A percentile compares a stretch with the other conserved stretches of the same genome.
phyloP scores from a whole-genome alignment of 2,329 filamentous ascomycete genomes.

The Beauveria sp. region DNA sequence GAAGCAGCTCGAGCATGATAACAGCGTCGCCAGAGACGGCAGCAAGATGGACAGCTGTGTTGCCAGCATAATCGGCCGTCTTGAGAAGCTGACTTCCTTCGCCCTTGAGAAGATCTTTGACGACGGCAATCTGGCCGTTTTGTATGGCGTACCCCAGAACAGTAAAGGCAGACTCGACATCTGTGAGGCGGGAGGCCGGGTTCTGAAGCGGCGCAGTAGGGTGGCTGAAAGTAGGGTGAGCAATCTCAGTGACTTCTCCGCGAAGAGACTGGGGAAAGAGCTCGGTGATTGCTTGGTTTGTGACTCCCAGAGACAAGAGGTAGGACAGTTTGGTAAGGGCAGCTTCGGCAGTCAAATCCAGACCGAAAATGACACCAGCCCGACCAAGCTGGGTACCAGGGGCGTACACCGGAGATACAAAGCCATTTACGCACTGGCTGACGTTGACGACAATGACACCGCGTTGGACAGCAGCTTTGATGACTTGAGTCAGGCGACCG shows the following conservation, averaged over 20 bases:
- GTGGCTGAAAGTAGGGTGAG: constrained; percentile 67
- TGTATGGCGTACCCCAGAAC: constrained; percentile 68
- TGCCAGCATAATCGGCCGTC: constrained; percentile 72
- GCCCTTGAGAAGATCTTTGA: constrained; percentile 58
- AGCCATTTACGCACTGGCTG: constrained; percentile 76
- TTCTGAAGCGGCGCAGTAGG: constrained; percentile 48
- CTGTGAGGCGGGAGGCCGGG: constrained; percentile 35
- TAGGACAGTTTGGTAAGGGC: constrained; percentile 88
- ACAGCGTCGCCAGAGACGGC: constrained; percentile 45
- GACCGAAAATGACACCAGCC: constrained; percentile 81
- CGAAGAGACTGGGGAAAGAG: constrained; percentile 69
- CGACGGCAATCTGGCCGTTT: constrained; percentile 58
- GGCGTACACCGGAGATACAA: constrained; percentile 71
- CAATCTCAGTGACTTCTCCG: constrained; percentile 77
- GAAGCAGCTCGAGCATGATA: constrained; percentile 53
- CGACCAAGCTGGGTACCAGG: constrained; percentile 69
- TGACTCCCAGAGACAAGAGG: constrained; percentile 61
- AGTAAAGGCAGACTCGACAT: constrained; percentile 55
- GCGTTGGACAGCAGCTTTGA: constrained; percentile 67
- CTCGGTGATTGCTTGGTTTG: constrained; percentile 56
- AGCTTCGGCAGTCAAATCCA: constrained; percentile 84
- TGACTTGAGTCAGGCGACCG: constrained; percentile 69
- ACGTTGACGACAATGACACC: constrained; percentile 86
- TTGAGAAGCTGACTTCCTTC: constrained; percentile 62
- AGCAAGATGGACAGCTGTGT: constrained; percentile 58